Evolutionary conservation across 1,284 basidiomycete species (phyloP).

Genomic region (Trichosporon coremiiforme): DNA sequence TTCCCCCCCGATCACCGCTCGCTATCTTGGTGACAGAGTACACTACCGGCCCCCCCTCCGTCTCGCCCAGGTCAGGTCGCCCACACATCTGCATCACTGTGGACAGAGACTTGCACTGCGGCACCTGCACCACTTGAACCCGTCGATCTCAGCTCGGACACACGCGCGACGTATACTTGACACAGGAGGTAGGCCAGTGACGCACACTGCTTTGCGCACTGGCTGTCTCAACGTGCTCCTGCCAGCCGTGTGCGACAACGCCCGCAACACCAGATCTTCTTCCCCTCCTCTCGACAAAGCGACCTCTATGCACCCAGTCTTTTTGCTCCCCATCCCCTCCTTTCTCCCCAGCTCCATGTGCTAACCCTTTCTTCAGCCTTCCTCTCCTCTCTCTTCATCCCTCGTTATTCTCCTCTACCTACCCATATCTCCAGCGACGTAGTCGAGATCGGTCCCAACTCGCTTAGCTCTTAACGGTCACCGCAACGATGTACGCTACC

Average conservation of each 20-base stretch:
- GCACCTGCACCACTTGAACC: neutral
- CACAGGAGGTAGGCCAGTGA: neutral
- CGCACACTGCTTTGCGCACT: neutral
- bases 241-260: neutral
- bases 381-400: constrained; percentile 15
- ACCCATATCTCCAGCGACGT: neutral
- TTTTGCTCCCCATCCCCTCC: neutral
- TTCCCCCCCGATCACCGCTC: neutral
- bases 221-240: neutral
- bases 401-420: neutral
- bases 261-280: neutral
- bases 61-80: no score
- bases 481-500: constrained; percentile 7
- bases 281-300: neutral
- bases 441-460: neutral
- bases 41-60: neutral
- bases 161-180: neutral
- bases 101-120: neutral
- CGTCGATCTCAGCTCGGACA: constrained; percentile 5
- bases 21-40: neutral
- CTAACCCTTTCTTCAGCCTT: neutral
- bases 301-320: neutral
- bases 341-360: neutral
- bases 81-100: neutral
- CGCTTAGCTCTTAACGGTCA: neutral